These are phyloP conservation scores for Ilex aquifolium DNA, from an alignment of 257 asterid species.

Conservation along the genomic window DNA sequence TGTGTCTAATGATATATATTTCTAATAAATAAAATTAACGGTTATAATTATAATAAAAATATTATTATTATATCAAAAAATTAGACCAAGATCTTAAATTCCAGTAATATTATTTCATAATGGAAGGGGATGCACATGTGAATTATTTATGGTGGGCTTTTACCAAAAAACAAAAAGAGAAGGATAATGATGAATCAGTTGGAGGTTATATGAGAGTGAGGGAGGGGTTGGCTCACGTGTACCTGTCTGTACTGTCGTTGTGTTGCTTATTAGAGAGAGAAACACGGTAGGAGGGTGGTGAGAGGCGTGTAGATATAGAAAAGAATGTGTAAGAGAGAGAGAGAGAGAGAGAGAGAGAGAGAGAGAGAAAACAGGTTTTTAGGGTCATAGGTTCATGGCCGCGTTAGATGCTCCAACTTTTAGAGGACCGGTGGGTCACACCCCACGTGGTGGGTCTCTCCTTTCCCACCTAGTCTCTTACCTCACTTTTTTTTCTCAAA, in stretches of 20 bases:
- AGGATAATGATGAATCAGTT: conserved; percentile 22
- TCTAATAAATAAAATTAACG: too few relatives aligned
- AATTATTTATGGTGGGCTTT: not conserved
- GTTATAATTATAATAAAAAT: too few relatives aligned
- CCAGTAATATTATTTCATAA: too few relatives aligned
- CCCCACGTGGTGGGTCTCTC: conserved; percentile 38
- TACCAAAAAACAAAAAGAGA: conserved; percentile 3
- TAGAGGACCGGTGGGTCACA: conserved; percentile 44
- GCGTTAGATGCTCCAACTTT: conserved; percentile 36
- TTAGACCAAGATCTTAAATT: too few relatives aligned
- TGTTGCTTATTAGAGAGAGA: not conserved
- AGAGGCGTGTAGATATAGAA: conserved; percentile 17
- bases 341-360: not conserved
- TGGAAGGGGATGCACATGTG: too few relatives aligned
- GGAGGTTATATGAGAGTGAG: conserved; percentile 18
- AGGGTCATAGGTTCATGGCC: conserved; percentile 9
- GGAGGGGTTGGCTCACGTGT: conserved; percentile 34
- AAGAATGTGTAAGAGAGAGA: conserved; percentile 5
- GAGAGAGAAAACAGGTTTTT: not conserved
- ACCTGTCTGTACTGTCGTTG: conserved; percentile 20
- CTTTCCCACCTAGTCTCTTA: conserved; percentile 6
- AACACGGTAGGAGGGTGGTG: not conserved
- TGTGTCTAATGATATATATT: too few relatives aligned
- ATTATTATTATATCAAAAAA: too few relatives aligned
- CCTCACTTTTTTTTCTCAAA: not conserved